Evolutionary conservation across 805 yeast species (phyloP).

Genomic region (Wickerhamomyces sydowiorum): DNA sequence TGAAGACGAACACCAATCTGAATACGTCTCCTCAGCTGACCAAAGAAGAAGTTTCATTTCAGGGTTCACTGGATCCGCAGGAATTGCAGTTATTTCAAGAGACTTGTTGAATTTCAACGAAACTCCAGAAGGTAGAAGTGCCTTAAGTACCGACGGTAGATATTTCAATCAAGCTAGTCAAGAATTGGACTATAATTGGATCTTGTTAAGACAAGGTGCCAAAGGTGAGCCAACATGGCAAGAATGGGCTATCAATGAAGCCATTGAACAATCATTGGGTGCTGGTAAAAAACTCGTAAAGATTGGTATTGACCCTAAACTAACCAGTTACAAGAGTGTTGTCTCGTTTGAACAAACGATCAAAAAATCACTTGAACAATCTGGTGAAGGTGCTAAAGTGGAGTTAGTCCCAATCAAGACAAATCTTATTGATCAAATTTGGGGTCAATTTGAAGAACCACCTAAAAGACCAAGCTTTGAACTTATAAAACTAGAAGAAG

Average conservation of each 20-base stretch:
- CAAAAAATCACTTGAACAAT: constrained; percentile 18
- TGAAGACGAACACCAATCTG: constrained; percentile 92
- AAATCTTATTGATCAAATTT: constrained; percentile 71
- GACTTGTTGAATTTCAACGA: constrained; percentile 36
- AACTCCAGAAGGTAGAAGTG: constrained; percentile 57
- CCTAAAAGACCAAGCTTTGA: constrained; percentile 53
- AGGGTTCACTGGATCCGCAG: constrained; percentile 92
- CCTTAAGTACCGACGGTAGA: constrained; percentile 89
- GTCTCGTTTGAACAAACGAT: constrained; percentile 24
- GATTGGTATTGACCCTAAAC: constrained; percentile 80
- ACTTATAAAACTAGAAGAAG: constrained; percentile 43
- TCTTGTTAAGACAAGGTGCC: constrained; percentile 70
- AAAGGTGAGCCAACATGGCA: constrained; percentile 75
- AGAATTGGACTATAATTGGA: constrained; percentile 79
- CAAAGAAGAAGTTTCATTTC: constrained; percentile 78
- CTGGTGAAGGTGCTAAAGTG: constrained; percentile 29
- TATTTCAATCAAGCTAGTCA: constrained; percentile 87
- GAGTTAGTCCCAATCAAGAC: constrained; percentile 45
- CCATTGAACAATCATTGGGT: constrained; percentile 37
- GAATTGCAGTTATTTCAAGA: constrained; percentile 76
- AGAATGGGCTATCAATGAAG: constrained; percentile 62
- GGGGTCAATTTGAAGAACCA: constrained; percentile 59
- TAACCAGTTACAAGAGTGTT: constrained; percentile 46
- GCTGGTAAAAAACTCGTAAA: constrained; percentile 37
- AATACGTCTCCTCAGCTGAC: constrained; percentile 78